phyloP scores from a whole-genome alignment of 148 eudicot species.

The Rhododendron williamsianum region DNA sequence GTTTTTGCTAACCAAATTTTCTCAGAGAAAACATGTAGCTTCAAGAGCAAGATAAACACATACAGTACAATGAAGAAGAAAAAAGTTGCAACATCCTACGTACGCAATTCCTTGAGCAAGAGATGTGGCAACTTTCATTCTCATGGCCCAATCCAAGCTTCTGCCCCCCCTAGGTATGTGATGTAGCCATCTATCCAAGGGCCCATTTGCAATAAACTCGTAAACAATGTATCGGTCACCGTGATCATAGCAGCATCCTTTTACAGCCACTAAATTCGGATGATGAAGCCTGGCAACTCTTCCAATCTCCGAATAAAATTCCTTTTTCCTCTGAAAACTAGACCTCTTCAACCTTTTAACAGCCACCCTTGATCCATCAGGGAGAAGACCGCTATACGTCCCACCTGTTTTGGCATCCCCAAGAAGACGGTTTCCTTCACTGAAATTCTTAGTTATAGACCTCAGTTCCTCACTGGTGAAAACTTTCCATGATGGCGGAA shows the following conservation, averaged over 20 bases:
- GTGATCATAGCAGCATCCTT: slow-evolving; percentile 92
- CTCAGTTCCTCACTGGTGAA: slow-evolving; percentile 74
- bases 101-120: slow-evolving; percentile 99
- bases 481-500: slow-evolving; percentile 81
- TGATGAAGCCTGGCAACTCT: slow-evolving; percentile 89
- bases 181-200: slow-evolving; percentile 90
- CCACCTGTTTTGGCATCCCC: slow-evolving; percentile 95
- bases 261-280: slow-evolving; percentile 76
- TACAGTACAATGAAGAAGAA: background rate
- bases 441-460: slow-evolving; percentile 78
- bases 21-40: background rate
- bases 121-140: slow-evolving; percentile 78
- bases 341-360: slow-evolving; percentile 89
- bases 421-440: slow-evolving; percentile 86
- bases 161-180: slow-evolving; percentile 90
- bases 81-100: slow-evolving; percentile 21
- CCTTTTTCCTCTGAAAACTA: slow-evolving; percentile 81
- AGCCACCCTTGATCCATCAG: slow-evolving; percentile 83
- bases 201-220: slow-evolving; percentile 81
- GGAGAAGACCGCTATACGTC: slow-evolving; percentile 71
- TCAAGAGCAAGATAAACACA: background rate
- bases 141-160: slow-evolving; percentile 83
- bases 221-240: slow-evolving; percentile 90
- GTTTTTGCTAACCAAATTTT: background rate
- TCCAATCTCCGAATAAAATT: slow-evolving; percentile 88